Base-by-base conservation (phyloP, 768 basidiomycete genomes). In the Nidula microcarpa region DNA sequence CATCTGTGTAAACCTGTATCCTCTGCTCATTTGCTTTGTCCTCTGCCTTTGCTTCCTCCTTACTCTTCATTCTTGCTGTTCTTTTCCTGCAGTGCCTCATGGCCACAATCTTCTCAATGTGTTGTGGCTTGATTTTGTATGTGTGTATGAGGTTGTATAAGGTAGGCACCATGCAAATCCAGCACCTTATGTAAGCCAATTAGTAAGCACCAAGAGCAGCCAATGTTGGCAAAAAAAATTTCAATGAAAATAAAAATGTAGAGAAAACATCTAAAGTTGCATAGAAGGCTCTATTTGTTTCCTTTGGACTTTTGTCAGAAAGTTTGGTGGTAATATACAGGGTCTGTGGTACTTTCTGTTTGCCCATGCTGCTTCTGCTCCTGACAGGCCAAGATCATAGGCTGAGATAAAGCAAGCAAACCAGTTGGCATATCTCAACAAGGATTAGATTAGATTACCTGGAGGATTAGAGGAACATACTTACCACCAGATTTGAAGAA, bases 321-420 rank as follows among this genome's bases (percentile, higher is more conserved):
- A 8, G 9, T 8, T 8, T 39, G 37, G 37, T 8, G 56, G 56
- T n/a, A 57, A 35, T 14, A 33, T 55, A 11, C 33, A 39, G 50
- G 52, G 53, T n/a, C 56, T 53, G 45, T 57, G 56, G 34, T 54
- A 55, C 17, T 17, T 43, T 17, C 41, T 33, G 33, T 50, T 52
- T 39, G 53, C 50, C 56, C 56, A 57, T 11, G 37, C 53, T 23
- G 53, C 56, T 32, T 54, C 56, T 10, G 43, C 46, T 17, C 56
- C 53, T 34, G 33, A 47, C n/a, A 57, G 39, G 6, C 56, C 53
- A 39, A 39, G 33, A 41, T 47, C 39, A 41, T 57, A 57, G 16
- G 56, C 53, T 33, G 46, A 43, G 30, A 57, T 54, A 33, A 54
- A 57, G 6, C 53, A n/a, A 5, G 50, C 53, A 1, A 43, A 32